Base-by-base conservation (phyloP, 352 stramenopile species). In the Plasmopara viticola region DNA sequence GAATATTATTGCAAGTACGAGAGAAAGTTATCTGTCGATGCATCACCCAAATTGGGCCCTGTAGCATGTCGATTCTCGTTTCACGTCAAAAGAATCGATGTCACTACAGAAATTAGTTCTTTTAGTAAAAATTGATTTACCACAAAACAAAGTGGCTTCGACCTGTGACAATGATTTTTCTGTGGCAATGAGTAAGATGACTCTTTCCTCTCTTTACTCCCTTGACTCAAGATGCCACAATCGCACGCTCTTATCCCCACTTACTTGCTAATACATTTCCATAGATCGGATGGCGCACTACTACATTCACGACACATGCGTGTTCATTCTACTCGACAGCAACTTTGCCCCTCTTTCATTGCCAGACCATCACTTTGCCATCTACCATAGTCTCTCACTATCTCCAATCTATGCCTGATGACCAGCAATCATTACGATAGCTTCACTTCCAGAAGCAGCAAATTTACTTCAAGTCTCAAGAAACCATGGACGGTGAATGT, bases 241-340 rank as follows among this genome's bases (percentile, higher is more conserved):
- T 2, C 68, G 70, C 17, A 92, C 53, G 2, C 77, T 90, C 42
- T 87, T 77, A 44, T 92, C 82, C 53, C 90, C 82, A 31, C 78
- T 86, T 46, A 25, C 70, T 87, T 6, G 70, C 79, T 35, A 92
- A 52, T 14, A 92, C 46, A 31, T 86, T 63, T 6, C 54, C 42
- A 47, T 68, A 62, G 9, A 70, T 18, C 7, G 82, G 78, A 43
- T 92, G 78, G 14, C 62, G 63, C 8, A 67, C 61, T 1, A 89
- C 73, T 17, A 72, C 71, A 59, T 89, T 92, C 17, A 90, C 65
- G 38, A 85, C 69, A 43, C 79, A 84, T 2, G 81, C 72, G 51
- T 90, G 78, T 7, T 66, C 68, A 9, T 74, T 53, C 3, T 84
- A 40, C 9, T 68, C 62, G 7, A 52, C 49, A 10, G 71, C 44